These are phyloP conservation scores for Globisporangium paroecandrum DNA, from an alignment of 352 stramenopile genomes.

Conservation along the genomic window DNA sequence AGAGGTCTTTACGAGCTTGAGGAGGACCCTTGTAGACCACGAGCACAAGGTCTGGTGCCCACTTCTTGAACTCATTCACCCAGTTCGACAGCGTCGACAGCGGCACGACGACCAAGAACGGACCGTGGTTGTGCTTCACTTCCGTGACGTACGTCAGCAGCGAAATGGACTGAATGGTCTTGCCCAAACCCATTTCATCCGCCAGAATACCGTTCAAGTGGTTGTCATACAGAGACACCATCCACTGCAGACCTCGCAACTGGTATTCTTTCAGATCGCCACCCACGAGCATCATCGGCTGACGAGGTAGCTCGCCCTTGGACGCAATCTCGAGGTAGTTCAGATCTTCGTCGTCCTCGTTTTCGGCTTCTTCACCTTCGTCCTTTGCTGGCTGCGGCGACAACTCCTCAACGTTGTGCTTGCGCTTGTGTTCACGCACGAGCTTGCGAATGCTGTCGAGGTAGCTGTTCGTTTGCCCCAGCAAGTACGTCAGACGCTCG, in stretches of 20 bases:
- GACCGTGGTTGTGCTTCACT: constrained; percentile 87
- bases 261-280: constrained; percentile 98
- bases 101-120: constrained; percentile 98
- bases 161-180: constrained; percentile 87
- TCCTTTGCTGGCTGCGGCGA: constrained; percentile 7
- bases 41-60: constrained; percentile 94
- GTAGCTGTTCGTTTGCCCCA: constrained; percentile 96
- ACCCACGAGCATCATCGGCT: constrained; percentile 95
- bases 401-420: constrained; percentile 58
- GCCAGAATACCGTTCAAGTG: constrained; percentile 98
- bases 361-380: constrained; percentile 24
- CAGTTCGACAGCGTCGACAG: constrained; percentile 94
- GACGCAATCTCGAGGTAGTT: constrained; percentile 85
- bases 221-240: constrained; percentile 98
- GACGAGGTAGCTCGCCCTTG: constrained; percentile 80
- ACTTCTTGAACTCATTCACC: constrained; percentile 94
- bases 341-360: constrained; percentile 66
- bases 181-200: constrained; percentile 94
- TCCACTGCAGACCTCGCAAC: constrained; percentile 98
- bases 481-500: constrained; percentile 94
- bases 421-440: constrained; percentile 87
- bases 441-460: constrained; percentile 94
- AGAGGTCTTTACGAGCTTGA: constrained; percentile 78
- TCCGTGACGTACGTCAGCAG: constrained; percentile 82
- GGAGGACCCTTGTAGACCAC: constrained; percentile 94